phyloP scores from a whole-genome alignment of 2,329 filamentous ascomycete genomes.

The Neospermospora avenae region DNA sequence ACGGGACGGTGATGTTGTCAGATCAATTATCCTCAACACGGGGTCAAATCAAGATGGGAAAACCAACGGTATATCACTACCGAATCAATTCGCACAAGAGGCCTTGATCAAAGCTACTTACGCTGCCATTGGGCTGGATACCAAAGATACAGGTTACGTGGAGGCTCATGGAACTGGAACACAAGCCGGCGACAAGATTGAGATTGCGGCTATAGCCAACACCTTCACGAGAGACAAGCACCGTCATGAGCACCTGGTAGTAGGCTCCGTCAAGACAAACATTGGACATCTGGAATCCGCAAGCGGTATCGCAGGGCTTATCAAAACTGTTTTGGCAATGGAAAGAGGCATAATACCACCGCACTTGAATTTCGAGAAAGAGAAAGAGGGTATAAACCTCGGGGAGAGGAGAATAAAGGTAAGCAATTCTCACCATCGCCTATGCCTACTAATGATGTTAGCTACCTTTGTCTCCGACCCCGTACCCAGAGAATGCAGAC shows the following conservation, averaged over 20 bases:
- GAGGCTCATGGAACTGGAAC: conserved; percentile 25
- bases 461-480: neutral
- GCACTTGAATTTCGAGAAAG: neutral
- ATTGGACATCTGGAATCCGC: conserved; percentile 30
- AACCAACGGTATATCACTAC: conserved; percentile 42
- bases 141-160: conserved; percentile 13
- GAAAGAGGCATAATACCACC: neutral
- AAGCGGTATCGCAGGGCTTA: neutral
- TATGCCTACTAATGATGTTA: neutral
- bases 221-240: neutral
- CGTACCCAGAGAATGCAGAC: neutral
- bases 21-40: conserved; percentile 41
- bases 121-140: conserved; percentile 12
- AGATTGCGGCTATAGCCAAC: conserved; percentile 10
- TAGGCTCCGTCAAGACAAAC: conserved; percentile 28
- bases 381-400: neutral
- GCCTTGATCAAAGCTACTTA: conserved; percentile 31
- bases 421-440: neutral
- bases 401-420: neutral
- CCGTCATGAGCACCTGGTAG: neutral
- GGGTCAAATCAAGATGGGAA: conserved; percentile 44
- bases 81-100: conserved; percentile 18
- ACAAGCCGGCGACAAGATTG: conserved; percentile 15
- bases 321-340: neutral
- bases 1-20: conserved; percentile 40